These are phyloP conservation scores for Zygoascus ofunaensis DNA, from an alignment of 805 yeast genomes.

Conservation along the genomic window DNA sequence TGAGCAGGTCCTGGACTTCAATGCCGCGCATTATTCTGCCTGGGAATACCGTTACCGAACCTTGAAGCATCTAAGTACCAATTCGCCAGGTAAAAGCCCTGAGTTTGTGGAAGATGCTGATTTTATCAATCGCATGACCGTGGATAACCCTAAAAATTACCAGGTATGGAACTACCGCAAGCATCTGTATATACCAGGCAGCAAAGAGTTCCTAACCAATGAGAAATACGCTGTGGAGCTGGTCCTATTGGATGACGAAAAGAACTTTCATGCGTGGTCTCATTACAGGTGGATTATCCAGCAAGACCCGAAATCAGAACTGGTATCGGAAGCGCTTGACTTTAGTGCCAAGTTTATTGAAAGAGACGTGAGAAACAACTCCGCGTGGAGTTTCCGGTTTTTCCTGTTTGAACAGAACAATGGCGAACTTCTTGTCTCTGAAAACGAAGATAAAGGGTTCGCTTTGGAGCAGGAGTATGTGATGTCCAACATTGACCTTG, in stretches of 20 bases:
- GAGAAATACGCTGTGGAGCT: constrained; percentile 59
- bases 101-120: constrained; percentile 4
- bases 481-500: constrained; percentile 38
- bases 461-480: constrained; percentile 47
- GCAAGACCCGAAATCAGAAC: constrained; percentile 10
- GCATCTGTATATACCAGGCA: constrained; percentile 37
- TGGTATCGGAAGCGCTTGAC: constrained; percentile 3
- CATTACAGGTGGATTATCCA: constrained; percentile 76
- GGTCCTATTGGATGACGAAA: constrained; percentile 71
- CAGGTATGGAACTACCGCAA: constrained; percentile 97
- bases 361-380: constrained; percentile 73
- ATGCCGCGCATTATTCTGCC: constrained; percentile 86
- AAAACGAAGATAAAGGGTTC: constrained; percentile 20
- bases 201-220: constrained; percentile 27
- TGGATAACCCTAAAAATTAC: constrained; percentile 78
- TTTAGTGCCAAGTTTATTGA: constrained; percentile 42
- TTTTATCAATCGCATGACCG: constrained; percentile 54
- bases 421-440: constrained; percentile 6
- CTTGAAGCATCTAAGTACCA: constrained; percentile 22
- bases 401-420: constrained; percentile 35
- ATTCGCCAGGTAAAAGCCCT: constrained; percentile 8
- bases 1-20: constrained; percentile 47
- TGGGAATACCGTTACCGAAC: constrained; percentile 47
- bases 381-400: constrained; percentile 87
- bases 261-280: constrained; percentile 96